phyloP scores from a whole-genome alignment of 2,329 filamentous ascomycete genomes.

The Tympanopsis confertula region DNA sequence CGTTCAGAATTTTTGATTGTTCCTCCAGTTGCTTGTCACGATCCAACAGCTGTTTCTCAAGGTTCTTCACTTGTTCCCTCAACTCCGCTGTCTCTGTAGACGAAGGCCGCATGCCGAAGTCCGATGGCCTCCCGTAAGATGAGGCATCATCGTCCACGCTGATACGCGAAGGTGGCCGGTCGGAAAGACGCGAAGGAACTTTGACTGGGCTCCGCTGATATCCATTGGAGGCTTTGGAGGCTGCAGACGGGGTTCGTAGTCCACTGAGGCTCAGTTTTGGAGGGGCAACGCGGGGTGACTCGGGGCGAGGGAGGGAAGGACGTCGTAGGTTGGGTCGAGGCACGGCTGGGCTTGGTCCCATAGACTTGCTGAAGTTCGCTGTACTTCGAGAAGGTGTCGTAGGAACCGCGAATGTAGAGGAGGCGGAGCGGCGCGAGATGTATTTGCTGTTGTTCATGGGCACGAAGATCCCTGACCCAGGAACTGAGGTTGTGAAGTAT shows the following conservation, averaged over 20 bases:
- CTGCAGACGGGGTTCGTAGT: neutral
- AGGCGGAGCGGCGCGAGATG: conserved; percentile 31
- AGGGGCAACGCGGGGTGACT: neutral
- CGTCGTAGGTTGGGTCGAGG: neutral
- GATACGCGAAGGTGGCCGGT: neutral
- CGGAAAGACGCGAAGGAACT: neutral
- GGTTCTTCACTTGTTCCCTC: conserved; percentile 35
- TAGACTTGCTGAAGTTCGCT: neutral
- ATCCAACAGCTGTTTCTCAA: conserved; percentile 44
- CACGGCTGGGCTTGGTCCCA: neutral
- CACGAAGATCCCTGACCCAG: conserved; percentile 56
- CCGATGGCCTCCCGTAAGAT: neutral
- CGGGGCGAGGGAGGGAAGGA: neutral
- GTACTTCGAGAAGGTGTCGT: neutral
- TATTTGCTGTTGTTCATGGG: conserved; percentile 47
- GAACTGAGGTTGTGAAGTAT: conserved; percentile 50
- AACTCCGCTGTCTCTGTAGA: conserved; percentile 5
- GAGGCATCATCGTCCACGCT: neutral
- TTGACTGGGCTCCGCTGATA: neutral
- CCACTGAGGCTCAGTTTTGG: neutral
- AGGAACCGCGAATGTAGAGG: conserved; percentile 5
- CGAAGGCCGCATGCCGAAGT: neutral
- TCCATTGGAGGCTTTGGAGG: neutral
- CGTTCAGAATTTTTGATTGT: conserved; percentile 44
- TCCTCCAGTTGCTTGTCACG: conserved; percentile 52